Evolutionary conservation across 441 rosid genomes (phyloP).

Genomic region (Gossypium lobatum): DNA sequence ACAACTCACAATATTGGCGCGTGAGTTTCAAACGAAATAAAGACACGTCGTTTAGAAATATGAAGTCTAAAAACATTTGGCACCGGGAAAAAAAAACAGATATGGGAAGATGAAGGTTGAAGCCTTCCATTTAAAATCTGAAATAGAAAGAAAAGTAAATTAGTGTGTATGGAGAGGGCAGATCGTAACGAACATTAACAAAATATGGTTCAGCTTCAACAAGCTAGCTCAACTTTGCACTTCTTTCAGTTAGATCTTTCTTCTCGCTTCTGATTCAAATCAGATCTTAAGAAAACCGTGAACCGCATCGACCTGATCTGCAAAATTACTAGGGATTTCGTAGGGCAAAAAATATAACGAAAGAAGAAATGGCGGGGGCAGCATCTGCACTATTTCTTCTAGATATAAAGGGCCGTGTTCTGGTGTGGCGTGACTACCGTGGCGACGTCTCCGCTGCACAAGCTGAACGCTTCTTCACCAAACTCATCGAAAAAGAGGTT

Average conservation of each 20-base stretch:
- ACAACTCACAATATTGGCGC: not conserved
- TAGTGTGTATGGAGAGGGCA: not conserved
- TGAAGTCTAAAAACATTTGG: not conserved
- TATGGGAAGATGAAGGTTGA: not conserved
- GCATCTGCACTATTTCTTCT: constrained; percentile 94
- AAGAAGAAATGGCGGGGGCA: constrained; percentile 72
- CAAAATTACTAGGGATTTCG: not conserved
- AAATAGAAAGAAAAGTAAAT: not conserved
- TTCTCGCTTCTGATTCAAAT: not conserved
- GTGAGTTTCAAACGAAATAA: not conserved
- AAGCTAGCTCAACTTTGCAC: not conserved
- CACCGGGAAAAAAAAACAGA: not conserved
- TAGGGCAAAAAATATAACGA: not conserved
- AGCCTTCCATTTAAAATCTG: constrained; percentile 1
- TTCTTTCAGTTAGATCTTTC: constrained; percentile 11
- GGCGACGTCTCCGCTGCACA: constrained; percentile 89
- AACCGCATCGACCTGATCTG: constrained; percentile 23
- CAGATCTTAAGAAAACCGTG: not conserved
- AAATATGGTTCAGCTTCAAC: constrained; percentile 1
- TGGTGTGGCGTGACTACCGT: constrained; percentile 97
- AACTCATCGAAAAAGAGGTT: constrained; percentile 94
- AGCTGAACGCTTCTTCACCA: constrained; percentile 95
- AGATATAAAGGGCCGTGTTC: constrained; percentile 92
- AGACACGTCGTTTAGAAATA: not conserved
- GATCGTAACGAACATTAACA: not conserved